Evolutionary conservation across 768 basidiomycete genomes (phyloP).

Genomic region (Lactarius hatsudake): DNA sequence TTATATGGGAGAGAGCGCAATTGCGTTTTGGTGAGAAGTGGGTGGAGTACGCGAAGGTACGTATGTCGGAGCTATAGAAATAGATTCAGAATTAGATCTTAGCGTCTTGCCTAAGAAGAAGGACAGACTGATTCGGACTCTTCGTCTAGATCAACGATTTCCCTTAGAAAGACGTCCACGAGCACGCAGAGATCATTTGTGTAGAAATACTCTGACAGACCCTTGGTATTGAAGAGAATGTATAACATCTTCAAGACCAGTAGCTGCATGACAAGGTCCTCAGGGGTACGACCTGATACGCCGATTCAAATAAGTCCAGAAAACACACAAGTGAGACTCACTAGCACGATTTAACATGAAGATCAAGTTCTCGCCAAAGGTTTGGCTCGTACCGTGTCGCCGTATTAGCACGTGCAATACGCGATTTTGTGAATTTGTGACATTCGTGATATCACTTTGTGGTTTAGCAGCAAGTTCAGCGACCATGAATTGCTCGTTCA

Average conservation of each 20-base stretch:
- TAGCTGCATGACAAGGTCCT: constrained; percentile 93
- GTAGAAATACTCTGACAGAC: constrained; percentile 94
- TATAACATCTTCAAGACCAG: constrained; percentile 93
- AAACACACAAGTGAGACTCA: constrained; percentile 40
- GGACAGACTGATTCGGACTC: constrained; percentile 84
- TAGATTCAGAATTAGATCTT: not conserved
- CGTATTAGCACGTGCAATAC: constrained; percentile 81
- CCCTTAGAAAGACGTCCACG: constrained; percentile 96
- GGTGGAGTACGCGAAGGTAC: constrained; percentile 93
- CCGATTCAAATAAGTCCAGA: not conserved
- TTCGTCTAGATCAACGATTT: constrained; percentile 87
- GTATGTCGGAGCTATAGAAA: constrained; percentile 81
- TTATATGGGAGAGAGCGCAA: constrained; percentile 85
- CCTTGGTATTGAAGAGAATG: constrained; percentile 89
- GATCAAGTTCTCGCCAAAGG: constrained; percentile 97
- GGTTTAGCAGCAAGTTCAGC: constrained; percentile 48
- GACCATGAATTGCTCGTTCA: constrained; percentile 99
- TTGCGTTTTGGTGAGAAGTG: constrained; percentile 92
- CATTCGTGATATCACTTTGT: constrained; percentile 25
- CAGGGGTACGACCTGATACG: constrained; percentile 68
- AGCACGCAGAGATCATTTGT: constrained; percentile 96
- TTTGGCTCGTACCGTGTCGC: constrained; percentile 83
- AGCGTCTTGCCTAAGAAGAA: not conserved
- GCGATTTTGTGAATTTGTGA: constrained; percentile 52
- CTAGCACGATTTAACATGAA: constrained; percentile 97